Conservation (phyloP, 2,329 filamentous ascomycete genomes). For the Paraphoma chrysanthemicola region DNA sequence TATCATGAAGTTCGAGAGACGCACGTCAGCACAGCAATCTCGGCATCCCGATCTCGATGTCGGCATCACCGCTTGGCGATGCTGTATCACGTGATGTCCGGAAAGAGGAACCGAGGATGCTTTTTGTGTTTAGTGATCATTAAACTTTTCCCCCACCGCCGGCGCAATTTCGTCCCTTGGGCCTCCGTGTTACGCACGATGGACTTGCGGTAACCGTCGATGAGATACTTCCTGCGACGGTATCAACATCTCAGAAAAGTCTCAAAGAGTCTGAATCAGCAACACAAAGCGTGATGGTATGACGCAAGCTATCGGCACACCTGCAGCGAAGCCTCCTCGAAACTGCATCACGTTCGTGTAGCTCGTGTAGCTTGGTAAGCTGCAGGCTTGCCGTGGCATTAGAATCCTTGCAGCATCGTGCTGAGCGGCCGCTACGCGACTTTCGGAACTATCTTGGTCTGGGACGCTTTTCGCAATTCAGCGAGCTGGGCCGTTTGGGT, state of each 20-base stretch:
- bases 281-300: background rate
- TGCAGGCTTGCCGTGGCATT: background rate
- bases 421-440: background rate
- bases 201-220: no score
- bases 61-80: background rate
- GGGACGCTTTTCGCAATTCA: background rate
- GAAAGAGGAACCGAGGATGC: background rate
- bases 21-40: background rate
- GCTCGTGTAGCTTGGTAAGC: background rate
- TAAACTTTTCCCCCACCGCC: background rate
- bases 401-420: background rate
- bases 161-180: background rate
- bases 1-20: background rate
- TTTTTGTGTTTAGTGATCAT: background rate
- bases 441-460: background rate
- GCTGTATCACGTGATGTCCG: background rate
- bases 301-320: background rate
- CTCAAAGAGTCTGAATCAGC: background rate
- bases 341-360: background rate
- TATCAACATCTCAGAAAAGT: background rate
- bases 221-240: background rate
- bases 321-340: background rate
- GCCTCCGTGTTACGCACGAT: no score
- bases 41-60: background rate
- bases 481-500: background rate